Evolutionary conservation across 2,329 filamentous ascomycete species (phyloP), one percentile per base, ranked within the genome.

Genomic region (Xylaria sp.): DNA sequence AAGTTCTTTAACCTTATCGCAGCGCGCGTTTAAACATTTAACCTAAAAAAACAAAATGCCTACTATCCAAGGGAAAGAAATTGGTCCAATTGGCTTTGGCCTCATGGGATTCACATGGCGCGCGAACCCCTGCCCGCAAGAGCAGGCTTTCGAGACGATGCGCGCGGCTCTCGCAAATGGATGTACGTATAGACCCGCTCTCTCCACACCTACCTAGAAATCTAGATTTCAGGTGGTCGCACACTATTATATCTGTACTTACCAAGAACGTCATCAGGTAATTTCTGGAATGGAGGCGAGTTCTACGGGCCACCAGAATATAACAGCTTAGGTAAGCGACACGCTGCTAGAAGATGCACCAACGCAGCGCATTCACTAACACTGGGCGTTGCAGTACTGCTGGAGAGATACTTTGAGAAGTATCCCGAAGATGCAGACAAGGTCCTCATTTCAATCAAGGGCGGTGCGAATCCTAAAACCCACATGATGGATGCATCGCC

Each of bases 381-480:
- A 3, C 28, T 3, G 5, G 7, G 38, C 11, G 21, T 31, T 21
- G n/a, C 14, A 57, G 78, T 81, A 45, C 75, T 87, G 17, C 72
- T 87, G 17, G 79, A 83, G 59, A 76, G 78, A 42, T 87, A 87
- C 73, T 87, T 87, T 69, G 79, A 78, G 37, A 78, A 80, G 64
- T 82, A 87, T 71, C 84, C 85, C 1, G 81, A 84, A 64, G 82
- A 87, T 62, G 83, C 83, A 4, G 76, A 80, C 28, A 83, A 86
- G 69, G 80, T 87, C 1, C 77, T 87, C 8, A 74, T 88, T 19
- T 81, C 78, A 67, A 80, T 88, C 69, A 88, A 88, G 72, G 84
- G 84, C 14, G 84, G 79, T 1, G 25, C 78, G 11, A 71, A 78
- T 51, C 54, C 70, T 0, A 67, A 71, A 8, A 72, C 77, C 35